Evolutionary conservation across 768 basidiomycete genomes (phyloP).

Genomic region (Termitomyces sp.): DNA sequence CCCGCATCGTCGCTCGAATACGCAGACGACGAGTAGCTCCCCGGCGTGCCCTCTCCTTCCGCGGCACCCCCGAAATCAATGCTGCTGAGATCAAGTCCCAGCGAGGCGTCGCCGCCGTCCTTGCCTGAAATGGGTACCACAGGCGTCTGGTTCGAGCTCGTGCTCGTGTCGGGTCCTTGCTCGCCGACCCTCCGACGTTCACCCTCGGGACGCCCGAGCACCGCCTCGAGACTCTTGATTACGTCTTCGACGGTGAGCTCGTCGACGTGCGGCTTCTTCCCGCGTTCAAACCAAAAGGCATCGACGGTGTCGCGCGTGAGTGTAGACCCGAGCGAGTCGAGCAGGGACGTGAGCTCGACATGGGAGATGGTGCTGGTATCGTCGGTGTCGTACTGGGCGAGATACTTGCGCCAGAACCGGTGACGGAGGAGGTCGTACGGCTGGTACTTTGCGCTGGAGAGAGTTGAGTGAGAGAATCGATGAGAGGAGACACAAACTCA

Average conservation of each 20-base stretch:
- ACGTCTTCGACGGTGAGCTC: constrained; percentile 76
- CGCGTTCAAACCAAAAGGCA: constrained; percentile 70
- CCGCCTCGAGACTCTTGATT: constrained; percentile 80
- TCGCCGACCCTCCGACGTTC: constrained; percentile 63
- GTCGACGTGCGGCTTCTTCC: constrained; percentile 57
- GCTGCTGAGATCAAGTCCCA: constrained; percentile 4
- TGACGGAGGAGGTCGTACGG: constrained; percentile 90
- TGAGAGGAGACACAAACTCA: constrained; percentile 19
- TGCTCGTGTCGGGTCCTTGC: constrained; percentile 23
- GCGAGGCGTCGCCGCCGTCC: constrained; percentile 21
- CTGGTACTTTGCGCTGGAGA: constrained; percentile 81
- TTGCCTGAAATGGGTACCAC: constrained; percentile 4
- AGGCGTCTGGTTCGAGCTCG: constrained; percentile 29
- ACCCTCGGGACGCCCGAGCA: constrained; percentile 64
- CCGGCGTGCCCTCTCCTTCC: constrained; percentile 6
- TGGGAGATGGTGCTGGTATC: constrained; percentile 70
- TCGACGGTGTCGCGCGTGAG: constrained; percentile 74
- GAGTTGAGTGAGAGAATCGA: background rate
- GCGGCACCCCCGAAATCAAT: constrained; percentile 7
- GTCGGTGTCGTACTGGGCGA: constrained; percentile 87
- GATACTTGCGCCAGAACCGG: constrained; percentile 85
- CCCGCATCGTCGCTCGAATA: constrained; percentile 39
- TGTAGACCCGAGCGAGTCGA: constrained; percentile 95
- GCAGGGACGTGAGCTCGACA: constrained; percentile 88
- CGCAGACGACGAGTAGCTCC: constrained; percentile 23